A percentile compares a stretch with the other conserved stretches of the same genome.
phyloP scores from a whole-genome alignment of 2,329 filamentous ascomycete species.

The Immersiporthe knoxdaviesiana region DNA sequence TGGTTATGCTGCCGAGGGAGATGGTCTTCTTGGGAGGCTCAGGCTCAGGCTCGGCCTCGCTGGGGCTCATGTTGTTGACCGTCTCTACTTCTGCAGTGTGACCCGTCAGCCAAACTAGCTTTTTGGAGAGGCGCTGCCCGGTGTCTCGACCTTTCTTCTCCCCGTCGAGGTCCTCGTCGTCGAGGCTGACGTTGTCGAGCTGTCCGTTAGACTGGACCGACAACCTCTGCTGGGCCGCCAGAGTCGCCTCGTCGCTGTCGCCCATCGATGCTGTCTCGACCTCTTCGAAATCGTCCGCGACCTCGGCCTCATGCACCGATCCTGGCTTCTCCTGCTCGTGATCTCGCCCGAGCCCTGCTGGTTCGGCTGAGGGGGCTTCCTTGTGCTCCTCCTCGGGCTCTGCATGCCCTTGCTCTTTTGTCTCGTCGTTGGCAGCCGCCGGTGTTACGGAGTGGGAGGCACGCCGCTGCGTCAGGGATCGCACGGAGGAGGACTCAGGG shows the following conservation, averaged over 20 bases:
- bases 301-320: constrained; percentile 39
- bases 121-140: neutral
- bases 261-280: constrained; percentile 30
- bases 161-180: constrained; percentile 53
- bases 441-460: constrained; percentile 42
- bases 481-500: constrained; percentile 64
- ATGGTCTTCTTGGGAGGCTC: constrained; percentile 58
- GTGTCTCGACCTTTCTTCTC: constrained; percentile 32
- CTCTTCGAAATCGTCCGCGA: constrained; percentile 36
- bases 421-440: constrained; percentile 34
- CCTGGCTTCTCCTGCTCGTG: constrained; percentile 25
- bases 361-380: constrained; percentile 32
- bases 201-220: constrained; percentile 49
- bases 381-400: constrained; percentile 31
- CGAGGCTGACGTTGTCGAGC: constrained; percentile 68
- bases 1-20: constrained; percentile 72
- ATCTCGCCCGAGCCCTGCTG: constrained; percentile 33
- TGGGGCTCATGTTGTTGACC: constrained; percentile 40
- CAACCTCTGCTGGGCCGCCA: constrained; percentile 38
- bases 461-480: constrained; percentile 63
- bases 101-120: constrained; percentile 25
- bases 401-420: constrained; percentile 29
- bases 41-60: constrained; percentile 35
- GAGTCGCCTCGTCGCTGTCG: constrained; percentile 26
- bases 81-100: constrained; percentile 32